Evolutionary conservation across 75 land plant genomes (phyloP), one percentile per base, ranked within the genome.

Genomic region (Pinus albicaulis): DNA sequence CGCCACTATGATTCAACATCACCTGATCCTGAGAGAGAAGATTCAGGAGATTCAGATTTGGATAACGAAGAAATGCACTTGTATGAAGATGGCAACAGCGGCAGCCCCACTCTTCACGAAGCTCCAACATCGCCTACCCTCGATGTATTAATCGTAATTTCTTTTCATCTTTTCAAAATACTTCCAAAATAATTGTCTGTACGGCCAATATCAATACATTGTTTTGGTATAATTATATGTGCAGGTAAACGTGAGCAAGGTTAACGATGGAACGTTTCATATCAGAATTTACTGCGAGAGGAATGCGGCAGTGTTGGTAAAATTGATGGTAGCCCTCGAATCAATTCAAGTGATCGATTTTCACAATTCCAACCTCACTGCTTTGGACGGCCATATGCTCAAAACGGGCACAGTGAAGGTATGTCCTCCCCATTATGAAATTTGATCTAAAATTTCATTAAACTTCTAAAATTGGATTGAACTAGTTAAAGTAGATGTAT

Each of bases 321-420:
- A 79, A 23, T 65, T 85, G 34, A 63, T 77, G 63, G 69, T 76
- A 41, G 78, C 87, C n/a, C 69, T 85, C 14, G 87, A 85, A 38
- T 74, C 87, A 0, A 20, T 82, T 56, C 81, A 78, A 16, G 26
- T n/a, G n/a, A n/a, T 85, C 17, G 85, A 85, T 23, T 74, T 85
- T 44, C 71, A 77, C 61, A 85, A 76, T 65, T 72, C 78, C 19
- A 78, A 62, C 53, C 80, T 85, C 31, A 31, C 31, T 31, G 1
- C 31, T 61, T 73, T 82, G 53, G 80, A 78, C 56, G 87, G 79
- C 24, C 75, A 82, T 31, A 68, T 85, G 2, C 63, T 85, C 56
- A 85, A 85, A 59, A 82, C 73, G 1, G 73, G 79, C 24, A 78
- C 79, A 22, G 74, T 83, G 3, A 68, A 76, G 81, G 87, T 85